Conservation (phyloP, 306 rosid species). For the Adenanthera pavonina region DNA sequence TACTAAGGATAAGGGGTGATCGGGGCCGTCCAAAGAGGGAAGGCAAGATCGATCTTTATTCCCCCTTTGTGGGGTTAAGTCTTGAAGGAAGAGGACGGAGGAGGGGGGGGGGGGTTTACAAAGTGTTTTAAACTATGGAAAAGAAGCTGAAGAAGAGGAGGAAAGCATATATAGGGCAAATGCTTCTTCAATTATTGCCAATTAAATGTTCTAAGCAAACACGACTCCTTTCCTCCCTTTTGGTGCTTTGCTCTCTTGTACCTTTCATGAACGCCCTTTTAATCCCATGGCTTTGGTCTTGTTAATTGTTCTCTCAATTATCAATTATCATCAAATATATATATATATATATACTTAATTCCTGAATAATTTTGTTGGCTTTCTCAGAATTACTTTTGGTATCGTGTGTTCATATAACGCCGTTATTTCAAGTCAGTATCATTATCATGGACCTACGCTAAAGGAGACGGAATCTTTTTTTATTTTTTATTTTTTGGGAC, state of each 20-base stretch:
- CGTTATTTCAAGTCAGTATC: neutral
- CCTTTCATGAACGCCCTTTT: conserved; percentile 18
- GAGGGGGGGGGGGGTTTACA: neutral
- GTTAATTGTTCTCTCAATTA: neutral
- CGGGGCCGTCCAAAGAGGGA: conserved; percentile 38
- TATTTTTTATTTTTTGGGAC: conserved; percentile 22
- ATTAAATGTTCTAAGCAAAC: conserved; percentile 29
- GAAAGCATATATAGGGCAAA: neutral
- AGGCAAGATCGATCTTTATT: neutral
- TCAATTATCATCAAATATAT: neutral
- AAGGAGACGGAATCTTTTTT: conserved; percentile 37
- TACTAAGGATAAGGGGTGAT: conserved; percentile 20
- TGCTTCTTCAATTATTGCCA: conserved; percentile 46
- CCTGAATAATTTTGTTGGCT: neutral
- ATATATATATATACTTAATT: neutral
- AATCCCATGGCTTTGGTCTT: neutral
- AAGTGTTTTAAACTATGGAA: neutral
- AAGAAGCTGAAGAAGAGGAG: neutral
- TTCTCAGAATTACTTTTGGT: neutral
- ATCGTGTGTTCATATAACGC: neutral
- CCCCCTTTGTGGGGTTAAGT: neutral
- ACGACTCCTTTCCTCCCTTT: conserved; percentile 31
- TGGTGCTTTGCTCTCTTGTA: neutral
- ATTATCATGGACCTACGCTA: neutral
- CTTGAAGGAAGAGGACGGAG: neutral